A percentile compares a stretch with the other conserved stretches of the same genome.
Conservation (phyloP, 1,139 yeast species). For the Saccharomycopsis hybrid region DNA sequence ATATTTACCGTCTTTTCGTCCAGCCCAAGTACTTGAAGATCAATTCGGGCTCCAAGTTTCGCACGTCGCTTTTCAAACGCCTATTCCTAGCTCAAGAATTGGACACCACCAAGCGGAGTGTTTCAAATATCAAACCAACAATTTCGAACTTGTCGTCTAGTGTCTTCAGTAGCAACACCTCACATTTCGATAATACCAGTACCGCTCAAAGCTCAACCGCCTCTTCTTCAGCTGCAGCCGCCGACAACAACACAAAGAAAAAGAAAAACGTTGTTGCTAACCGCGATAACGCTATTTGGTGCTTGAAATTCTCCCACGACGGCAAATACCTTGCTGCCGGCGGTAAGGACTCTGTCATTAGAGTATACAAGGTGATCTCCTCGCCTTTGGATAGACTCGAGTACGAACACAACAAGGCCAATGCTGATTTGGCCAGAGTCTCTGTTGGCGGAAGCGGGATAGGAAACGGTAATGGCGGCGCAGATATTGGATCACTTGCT, state of each 20-base stretch:
- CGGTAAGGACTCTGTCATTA: slow-evolving; percentile 62
- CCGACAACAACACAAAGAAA: background rate
- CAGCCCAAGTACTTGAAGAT: slow-evolving; percentile 51
- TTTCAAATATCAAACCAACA: background rate
- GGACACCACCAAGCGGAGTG: slow-evolving; percentile 10
- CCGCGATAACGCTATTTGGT: slow-evolving; percentile 47
- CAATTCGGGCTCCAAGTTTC: slow-evolving; percentile 38
- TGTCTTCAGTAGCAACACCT: slow-evolving; percentile 1
- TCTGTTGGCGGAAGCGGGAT: background rate
- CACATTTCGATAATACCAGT: slow-evolving; percentile 5
- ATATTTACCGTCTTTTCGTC: slow-evolving; percentile 34
- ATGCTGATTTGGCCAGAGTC: background rate
- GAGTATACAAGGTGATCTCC: slow-evolving; percentile 75
- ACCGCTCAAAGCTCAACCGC: slow-evolving; percentile 15
- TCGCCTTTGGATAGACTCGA: slow-evolving; percentile 58
- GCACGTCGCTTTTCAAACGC: slow-evolving; percentile 44
- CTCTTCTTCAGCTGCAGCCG: background rate
- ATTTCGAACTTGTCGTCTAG: background rate
- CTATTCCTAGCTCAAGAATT: slow-evolving; percentile 81
- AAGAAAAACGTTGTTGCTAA: background rate
- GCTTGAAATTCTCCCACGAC: slow-evolving; percentile 66
- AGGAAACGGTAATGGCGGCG: background rate
- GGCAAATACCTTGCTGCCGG: slow-evolving; percentile 83
- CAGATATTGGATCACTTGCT: background rate
- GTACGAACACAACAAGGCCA: slow-evolving; percentile 24